Base-by-base conservation (phyloP, 257 asterid genomes). In the Linderniella brevidens region DNA sequence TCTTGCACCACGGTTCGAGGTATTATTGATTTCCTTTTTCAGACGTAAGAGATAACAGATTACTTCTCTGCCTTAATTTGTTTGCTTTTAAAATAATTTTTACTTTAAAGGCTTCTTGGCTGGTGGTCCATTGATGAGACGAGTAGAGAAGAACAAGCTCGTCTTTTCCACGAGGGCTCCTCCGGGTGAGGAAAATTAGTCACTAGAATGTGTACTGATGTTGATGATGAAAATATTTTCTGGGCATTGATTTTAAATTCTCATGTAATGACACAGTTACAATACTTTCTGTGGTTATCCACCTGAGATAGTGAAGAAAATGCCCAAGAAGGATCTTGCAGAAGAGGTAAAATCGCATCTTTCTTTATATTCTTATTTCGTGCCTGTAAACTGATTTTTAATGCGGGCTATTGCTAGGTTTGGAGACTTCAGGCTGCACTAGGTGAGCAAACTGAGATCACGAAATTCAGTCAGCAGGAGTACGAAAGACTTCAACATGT, bases 341-440 rank as follows among this genome's bases (percentile, higher is more conserved):
- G 99, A 90, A 70, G 99, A 90, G 96, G 99, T 86, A 60, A 63
- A 20, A 40, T 40, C 29, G 14, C 19, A 12, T 51, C 50, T 18
- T 29, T 37, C 18, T 32, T 9, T 46, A 18, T 35, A 17, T 19
- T 19, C 15, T 20, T 12, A 44, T 17, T 19, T 13, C 12, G 13
- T 8, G 39, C 57, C 54, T 8, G 35, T 50, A 35, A 25, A 45
- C 52, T 51, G 19, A 17, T 19, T 2, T 35, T 43, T 29, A 14
- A 32, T 25, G 15, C 45, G 6, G 11, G 37, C 41, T 29, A 58
- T 50, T 59, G 41, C 50, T 61, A 90, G 99, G 94, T 90, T 54
- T 90, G 96, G 96, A 85, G 96, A 73, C 99, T 90, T 73, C 99
- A 90, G 75, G 99, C 99, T 55, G 99, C 99, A 60, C 93, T 90